Evolutionary conservation across 257 asterid species (phyloP).

Genomic region (Solanum etuberosum): DNA sequence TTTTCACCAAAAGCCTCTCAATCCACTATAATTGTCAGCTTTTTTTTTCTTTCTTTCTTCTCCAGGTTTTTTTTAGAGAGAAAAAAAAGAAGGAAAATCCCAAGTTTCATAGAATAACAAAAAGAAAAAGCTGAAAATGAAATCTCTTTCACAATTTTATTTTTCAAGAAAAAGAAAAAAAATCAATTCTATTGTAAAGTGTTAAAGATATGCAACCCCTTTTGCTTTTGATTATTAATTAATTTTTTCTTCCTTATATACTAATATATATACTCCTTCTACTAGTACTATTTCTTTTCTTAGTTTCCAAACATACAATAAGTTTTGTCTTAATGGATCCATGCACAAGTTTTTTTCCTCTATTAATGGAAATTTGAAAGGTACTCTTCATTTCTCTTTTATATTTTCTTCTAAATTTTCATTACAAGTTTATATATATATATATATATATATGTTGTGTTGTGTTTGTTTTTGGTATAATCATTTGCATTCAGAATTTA

Average conservation of each 20-base stretch:
- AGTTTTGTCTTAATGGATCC: not conserved
- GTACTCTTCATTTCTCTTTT: not conserved
- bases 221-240: slow-evolving; percentile 1
- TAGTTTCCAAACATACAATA: not conserved
- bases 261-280: not conserved
- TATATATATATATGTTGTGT: not conserved
- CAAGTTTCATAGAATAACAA: not conserved
- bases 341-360: not conserved
- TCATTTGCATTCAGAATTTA: not conserved
- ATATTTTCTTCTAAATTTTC: not conserved
- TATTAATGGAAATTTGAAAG: not conserved
- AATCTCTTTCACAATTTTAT: not conserved
- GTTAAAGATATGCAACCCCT: not conserved
- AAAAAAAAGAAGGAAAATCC: not conserved
- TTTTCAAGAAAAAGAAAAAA: not conserved
- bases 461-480: not conserved
- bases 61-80: not conserved
- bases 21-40: not conserved
- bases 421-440: not conserved
- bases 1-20: not conserved
- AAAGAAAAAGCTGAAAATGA: slow-evolving; percentile 13
- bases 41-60: not conserved
- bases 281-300: not conserved
- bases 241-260: not conserved
- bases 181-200: slow-evolving; percentile 1